Base-by-base conservation (phyloP, 2,329 filamentous ascomycete genomes). In the Helminthosporium solani region DNA sequence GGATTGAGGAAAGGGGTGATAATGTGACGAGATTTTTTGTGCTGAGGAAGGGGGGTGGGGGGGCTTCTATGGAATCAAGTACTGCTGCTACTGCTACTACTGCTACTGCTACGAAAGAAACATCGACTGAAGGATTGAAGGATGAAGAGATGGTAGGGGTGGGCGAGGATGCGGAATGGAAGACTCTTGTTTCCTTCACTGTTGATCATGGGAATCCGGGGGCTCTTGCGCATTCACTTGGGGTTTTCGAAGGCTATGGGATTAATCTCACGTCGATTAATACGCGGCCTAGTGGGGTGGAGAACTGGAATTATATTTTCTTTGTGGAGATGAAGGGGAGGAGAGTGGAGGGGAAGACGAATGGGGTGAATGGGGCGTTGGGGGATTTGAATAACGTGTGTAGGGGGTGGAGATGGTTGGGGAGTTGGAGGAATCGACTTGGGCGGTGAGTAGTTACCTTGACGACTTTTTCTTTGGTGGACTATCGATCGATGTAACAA, bases 221-320 rank as follows among this genome's bases (percentile, higher is more conserved):
- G n/a, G 87, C 90, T 9, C 75, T 97, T 52, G 90, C 90, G 2
- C 82, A 88, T 57, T 87, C 86, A 23, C 75, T 97, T 47, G 80
- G 85, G 40, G 88, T 89, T 45, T 97, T 97, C 73, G 84, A 84
- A 53, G 75, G 75, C 7, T 78, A 82, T 56, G 78, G 79, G 4
- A 77, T 96, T 46, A 95, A 96, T 66, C 74, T 97, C 56, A 96
- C 91, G 23, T 92, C 86, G 67, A 95, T 97, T 70, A 91, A 90
- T 66, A 90, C 88, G 55, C 75, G 92, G 53, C 92, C 92, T 4
- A 90, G 88, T 60, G 80, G 87, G 45, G 75, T 80, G 31, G 73
- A 76, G 56, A 83, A 87, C 16, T 97, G 95, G 82, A 85, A 95
- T 67, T 97, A 97, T 72, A 81, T 96, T 30, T 96, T 97, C 73